Base-by-base conservation (phyloP, 352 stramenopile species). In the Nothophytophthora sp. region DNA sequence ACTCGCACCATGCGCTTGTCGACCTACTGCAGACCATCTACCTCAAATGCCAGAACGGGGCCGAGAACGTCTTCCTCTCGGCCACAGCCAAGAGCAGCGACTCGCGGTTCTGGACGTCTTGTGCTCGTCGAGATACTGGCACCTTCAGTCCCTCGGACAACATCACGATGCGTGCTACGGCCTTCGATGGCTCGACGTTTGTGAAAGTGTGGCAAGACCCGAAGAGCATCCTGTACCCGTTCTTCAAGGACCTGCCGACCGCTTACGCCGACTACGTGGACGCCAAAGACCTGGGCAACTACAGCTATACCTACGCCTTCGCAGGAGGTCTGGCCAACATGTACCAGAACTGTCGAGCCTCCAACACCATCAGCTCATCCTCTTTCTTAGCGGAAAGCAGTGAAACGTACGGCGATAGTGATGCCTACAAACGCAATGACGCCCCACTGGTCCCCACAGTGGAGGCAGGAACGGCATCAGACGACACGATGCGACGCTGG, bases 271-370 rank as follows among this genome's bases (percentile, higher is more conserved):
- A 78, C n/a, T 78, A 79, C 41, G 50, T 81, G 1, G 78, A 86
- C 35, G 64, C 61, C 12, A 81, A 73, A 32, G 67, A 81, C 37
- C 42, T 87, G 19, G 68, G 68, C 2, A 41, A 61, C 15, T 78
- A 88, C 62, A 88, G 66, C 55, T 89, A 87, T 70, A 67, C 70
- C 30, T 88, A 90, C 63, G 30, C 63, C 3, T 57, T 85, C 40
- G 73, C 53, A 7, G 73, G 73, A 2, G 60, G 51, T 6, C 30
- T 86, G 15, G 47, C 50, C n/a, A 79, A 68, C 47, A 74, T 87
- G 69, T 79, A 77, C 33, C 54, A 51, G 7, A 70, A 76, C 35
- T 89, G 78, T 55, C 60, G 63, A 24, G 22, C 25, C 0, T 65
- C 73, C 16, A 80, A 60, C 50, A 74, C 54, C 0, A 64, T 76